A percentile compares a stretch with the other conserved stretches of the same genome.
phyloP scores from a whole-genome alignment of 202 grass and related monocot genomes.

The Elaeis oleifera region DNA sequence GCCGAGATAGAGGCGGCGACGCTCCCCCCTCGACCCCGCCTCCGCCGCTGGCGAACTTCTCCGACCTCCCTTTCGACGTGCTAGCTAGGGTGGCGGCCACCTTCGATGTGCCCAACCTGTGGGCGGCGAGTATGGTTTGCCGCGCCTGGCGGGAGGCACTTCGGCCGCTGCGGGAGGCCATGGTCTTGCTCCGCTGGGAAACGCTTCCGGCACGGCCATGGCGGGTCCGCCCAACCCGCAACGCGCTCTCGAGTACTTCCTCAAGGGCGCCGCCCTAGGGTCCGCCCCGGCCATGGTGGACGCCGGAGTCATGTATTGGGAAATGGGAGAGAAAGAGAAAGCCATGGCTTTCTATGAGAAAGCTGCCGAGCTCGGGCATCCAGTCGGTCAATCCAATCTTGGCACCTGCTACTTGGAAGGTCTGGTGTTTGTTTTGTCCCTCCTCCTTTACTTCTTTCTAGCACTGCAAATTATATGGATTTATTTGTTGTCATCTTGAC shows the following conservation, averaged over 20 bases:
- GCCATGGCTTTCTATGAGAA: conserved; percentile 39
- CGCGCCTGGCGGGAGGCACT: conserved; percentile 53
- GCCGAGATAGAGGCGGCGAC: not conserved
- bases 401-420: conserved; percentile 67
- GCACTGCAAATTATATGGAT: too few species aligned
- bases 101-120: conserved; percentile 30
- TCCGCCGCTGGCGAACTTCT: conserved; percentile 16
- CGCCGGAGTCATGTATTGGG: conserved; percentile 64
- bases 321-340: conserved; percentile 36
- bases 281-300: conserved; percentile 69
- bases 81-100: conserved; percentile 27
- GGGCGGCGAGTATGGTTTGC: conserved; percentile 43
- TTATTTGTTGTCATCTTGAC: too few species aligned
- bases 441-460: too few species aligned
- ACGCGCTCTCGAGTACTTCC: conserved; percentile 44
- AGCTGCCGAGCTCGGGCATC: conserved; percentile 49
- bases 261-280: conserved; percentile 44
- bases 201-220: conserved; percentile 34
- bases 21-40: too few species aligned
- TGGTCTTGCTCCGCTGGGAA: conserved; percentile 45
- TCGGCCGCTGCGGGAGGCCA: conserved; percentile 50
- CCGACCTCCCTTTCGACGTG: conserved; percentile 45
- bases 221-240: conserved; percentile 13
- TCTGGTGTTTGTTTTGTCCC: conserved; percentile 3
- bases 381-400: conserved; percentile 59